Base-by-base conservation (phyloP, 2,329 filamentous ascomycete genomes). In the Metarhizium sp. region DNA sequence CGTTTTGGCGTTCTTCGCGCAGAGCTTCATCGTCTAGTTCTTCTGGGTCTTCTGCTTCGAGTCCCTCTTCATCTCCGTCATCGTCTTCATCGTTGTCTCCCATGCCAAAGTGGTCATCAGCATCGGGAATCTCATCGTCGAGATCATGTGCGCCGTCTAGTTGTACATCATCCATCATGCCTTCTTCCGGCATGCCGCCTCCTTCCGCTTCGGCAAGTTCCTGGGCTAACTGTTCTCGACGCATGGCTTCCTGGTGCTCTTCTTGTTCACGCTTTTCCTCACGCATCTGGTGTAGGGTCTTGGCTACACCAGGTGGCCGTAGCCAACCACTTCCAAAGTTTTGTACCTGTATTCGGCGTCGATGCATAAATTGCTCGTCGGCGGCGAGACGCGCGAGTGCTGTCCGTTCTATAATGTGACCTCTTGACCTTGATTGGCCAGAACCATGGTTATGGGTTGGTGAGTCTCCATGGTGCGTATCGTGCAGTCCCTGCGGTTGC, bases 241-340 rank as follows among this genome's bases (percentile, higher is more conserved):
- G 77, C 68, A 90, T 74, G 2, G 87, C 81, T 65, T 88, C 85
- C 59, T 88, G 82, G 58, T 92, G 88, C 70, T 99, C 94, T 67
- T 92, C 87, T 55, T 88, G 81, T 74, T 99, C 94, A 11, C 88
- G 82, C 61, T 86, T 84, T 74, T 99, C 94, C 71, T 99, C 94
- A 46, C 88, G 86, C 73, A 91, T 82, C 59, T 95, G 91, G 67
- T 95, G 86, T 57, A 96, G 82, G 1, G 92, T 96, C 77, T 97
- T 99, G 56, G 84, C 70, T 55, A 96, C 80, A 7, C 92, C 94
- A 0, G 90, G 91, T 0, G 94, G 94, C 57, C 87, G 88, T 55
- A 99, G 85, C 94, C 94, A 99, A 48, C 81, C 82, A 61, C 86
- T 88, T 58, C 94, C 94, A 67, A 95, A 96, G 64, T 91, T 88